phyloP scores from a whole-genome alignment of 225 moss, liverwort and hornwort genomes.

The Thuidium tamariscinum region DNA sequence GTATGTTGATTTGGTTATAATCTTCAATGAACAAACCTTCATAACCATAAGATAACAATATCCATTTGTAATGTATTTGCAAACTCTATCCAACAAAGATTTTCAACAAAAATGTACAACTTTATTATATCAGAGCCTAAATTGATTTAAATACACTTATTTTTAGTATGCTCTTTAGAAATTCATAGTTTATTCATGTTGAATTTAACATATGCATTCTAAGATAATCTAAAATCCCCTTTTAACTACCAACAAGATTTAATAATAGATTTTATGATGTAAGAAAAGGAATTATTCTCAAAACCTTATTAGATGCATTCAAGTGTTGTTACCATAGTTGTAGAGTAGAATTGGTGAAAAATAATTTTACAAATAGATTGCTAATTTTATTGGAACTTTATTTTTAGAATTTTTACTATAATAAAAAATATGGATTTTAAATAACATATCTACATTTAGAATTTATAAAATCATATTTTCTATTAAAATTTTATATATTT shows the following conservation, averaged over 20 bases:
- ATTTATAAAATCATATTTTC: not conserved
- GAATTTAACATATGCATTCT: not conserved
- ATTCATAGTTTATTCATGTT: not conserved
- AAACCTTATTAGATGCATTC: rapidly evolving
- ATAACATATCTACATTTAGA: rapidly evolving
- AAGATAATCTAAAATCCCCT: not conserved
- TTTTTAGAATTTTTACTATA: not conserved
- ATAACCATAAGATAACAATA: not conserved
- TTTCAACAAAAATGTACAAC: not conserved
- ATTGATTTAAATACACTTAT: not conserved
- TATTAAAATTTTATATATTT: no score
- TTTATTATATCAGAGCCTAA: rapidly evolving
- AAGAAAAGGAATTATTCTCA: not conserved
- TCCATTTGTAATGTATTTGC: rapidly evolving
- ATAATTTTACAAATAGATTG: not conserved
- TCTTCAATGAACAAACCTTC: rapidly evolving
- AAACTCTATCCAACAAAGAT: rapidly evolving
- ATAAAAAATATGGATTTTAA: rapidly evolving
- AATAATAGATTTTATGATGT: not conserved
- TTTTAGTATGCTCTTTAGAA: no score
- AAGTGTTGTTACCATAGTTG: not conserved
- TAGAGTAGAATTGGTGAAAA: rapidly evolving
- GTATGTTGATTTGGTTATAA: not conserved
- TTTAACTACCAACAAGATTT: not conserved
- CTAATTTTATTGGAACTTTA: not conserved